Evolutionary conservation across 768 basidiomycete species (phyloP), one percentile per base, ranked within the genome.

Genomic region (Baorangia bicolor): DNA sequence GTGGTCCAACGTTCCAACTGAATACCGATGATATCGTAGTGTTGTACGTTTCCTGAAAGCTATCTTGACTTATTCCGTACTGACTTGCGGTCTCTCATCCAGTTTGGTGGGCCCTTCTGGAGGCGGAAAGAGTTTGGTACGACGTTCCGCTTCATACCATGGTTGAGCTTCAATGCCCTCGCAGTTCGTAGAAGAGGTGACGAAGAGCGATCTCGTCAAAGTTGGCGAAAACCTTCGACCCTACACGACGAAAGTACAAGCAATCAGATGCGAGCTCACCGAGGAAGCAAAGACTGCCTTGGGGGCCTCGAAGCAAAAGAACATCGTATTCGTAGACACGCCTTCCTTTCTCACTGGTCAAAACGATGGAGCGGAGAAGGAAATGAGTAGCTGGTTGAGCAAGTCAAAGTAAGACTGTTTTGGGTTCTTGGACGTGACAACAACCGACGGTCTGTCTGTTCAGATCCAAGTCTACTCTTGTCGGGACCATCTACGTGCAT

Each of bases 281-380:
- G 47, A 41, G 0, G 23, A 5, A 5, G 64, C 42, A 4, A 53
- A 23, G 33, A 1, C 0, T 3, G 13, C 12, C 16, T 38, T 64
- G 20, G 3, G 27, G 0, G 23, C 11, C 2, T 10, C 20, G 11
- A 7, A 0, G 3, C 40, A 49, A 25, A 56, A 37, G 2, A 14
- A 42, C 31, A 63, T 66, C 10, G 66, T 68, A 18, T 60, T 68
- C 18, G 59, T 68, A 0, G 61, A 68, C 51, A 68, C 51, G 0
- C 66, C 66, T 13, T 64, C 64, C 23, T 60, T 66, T n/a, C 33
- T 23, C 21, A 35, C 47, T 3, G 49, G 16, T 7, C 11, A 18
- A 27, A 38, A 50, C 27, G 44, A 48, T 23, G 4, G 1, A 27
- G 33, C 8, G 10, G 49, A 57, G 14, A 40, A 1, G 2, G 12